A percentile compares a stretch with the other conserved stretches of the same genome.
phyloP scores from a whole-genome alignment of 352 stramenopile species.

The Stramenopiles sp. region DNA sequence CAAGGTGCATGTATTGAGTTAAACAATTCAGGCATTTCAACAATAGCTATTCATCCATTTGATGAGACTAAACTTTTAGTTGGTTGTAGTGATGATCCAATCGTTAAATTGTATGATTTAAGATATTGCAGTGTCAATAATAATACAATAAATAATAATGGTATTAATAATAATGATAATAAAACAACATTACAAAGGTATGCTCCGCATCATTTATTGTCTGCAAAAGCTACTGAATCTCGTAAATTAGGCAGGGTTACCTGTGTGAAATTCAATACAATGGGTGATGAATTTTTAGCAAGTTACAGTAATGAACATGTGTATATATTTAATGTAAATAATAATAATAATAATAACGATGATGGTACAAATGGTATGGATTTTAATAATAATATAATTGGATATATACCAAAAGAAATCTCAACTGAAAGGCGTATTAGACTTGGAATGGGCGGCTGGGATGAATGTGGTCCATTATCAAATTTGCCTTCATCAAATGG shows the following conservation, averaged over 20 bases:
- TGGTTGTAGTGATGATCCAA: background rate
- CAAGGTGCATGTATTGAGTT: background rate
- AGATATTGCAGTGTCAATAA: no score
- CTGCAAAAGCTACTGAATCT: background rate
- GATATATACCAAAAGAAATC: background rate
- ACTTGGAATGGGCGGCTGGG: background rate
- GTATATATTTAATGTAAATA: background rate
- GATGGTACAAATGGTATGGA: no score
- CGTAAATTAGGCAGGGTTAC: background rate
- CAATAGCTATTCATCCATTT: background rate
- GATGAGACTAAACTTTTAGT: background rate
- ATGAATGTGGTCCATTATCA: background rate
- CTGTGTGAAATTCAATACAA: background rate
- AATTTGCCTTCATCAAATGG: no score
- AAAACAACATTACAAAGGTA: background rate
- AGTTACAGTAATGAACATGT: background rate
- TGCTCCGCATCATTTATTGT: background rate
- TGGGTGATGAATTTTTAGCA: background rate
- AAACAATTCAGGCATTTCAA: background rate
- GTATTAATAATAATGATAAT: no score
- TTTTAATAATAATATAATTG: background rate
- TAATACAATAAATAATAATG: no score
- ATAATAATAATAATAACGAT: background rate
- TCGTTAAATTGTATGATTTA: background rate
- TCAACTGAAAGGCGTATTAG: background rate